These are phyloP conservation scores for Cucumis melo DNA, from an alignment of 306 rosid species.

Conservation along the genomic window DNA sequence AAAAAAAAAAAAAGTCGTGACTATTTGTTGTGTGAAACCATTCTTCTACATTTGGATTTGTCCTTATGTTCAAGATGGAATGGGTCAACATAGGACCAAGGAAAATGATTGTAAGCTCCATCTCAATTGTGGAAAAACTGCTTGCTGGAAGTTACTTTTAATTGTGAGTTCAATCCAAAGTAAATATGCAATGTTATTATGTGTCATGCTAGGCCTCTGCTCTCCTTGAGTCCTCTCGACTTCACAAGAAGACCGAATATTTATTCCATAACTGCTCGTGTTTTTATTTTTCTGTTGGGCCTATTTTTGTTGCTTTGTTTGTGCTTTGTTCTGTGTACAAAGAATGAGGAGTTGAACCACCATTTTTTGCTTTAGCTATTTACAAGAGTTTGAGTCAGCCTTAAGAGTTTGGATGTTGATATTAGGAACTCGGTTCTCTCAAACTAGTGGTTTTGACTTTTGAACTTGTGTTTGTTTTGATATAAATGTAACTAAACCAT, in stretches of 20 bases:
- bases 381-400: background rate
- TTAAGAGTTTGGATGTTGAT: background rate
- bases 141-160: background rate
- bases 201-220: background rate
- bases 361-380: background rate
- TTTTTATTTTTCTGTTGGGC: background rate
- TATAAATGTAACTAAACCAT: background rate
- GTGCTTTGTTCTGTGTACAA: background rate
- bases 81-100: background rate
- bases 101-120: background rate
- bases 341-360: background rate
- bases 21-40: conserved; percentile 24
- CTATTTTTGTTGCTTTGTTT: background rate
- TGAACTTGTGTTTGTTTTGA: background rate
- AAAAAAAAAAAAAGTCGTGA: background rate
- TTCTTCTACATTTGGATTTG: background rate
- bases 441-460: background rate
- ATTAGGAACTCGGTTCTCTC: background rate
- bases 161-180: background rate
- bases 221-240: background rate
- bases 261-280: background rate
- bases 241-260: background rate
- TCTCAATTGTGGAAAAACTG: background rate
- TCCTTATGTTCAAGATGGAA: conserved; percentile 2
- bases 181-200: background rate